phyloP scores from a whole-genome alignment of 352 stramenopile genomes.

The Phytopythium cucurbitacearum region DNA sequence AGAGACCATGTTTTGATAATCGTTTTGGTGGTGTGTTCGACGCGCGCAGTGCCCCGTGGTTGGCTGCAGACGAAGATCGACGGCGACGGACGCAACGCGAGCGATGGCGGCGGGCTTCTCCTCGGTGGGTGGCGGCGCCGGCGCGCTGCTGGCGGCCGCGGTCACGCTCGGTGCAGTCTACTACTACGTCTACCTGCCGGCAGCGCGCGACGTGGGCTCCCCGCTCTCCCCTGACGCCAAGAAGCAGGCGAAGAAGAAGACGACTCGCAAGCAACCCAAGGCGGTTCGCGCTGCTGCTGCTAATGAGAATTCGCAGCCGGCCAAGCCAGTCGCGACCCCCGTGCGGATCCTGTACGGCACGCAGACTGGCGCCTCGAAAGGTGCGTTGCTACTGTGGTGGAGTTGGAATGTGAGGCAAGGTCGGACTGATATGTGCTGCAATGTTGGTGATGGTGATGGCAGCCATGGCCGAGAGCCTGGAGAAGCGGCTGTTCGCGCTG shows the following conservation, averaged over 20 bases:
- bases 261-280: conserved; percentile 8
- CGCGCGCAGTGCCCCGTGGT: too few relatives aligned
- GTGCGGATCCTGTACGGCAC: conserved; percentile 86
- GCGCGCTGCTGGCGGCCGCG: conserved; percentile 46
- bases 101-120: conserved; percentile 25
- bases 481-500: conserved; percentile 77
- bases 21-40: too few relatives aligned
- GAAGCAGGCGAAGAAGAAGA: conserved; percentile 11
- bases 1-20: too few relatives aligned
- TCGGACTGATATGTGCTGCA: conserved; percentile 2
- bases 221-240: conserved; percentile 15
- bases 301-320: conserved; percentile 8
- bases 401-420: background rate
- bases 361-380: conserved; percentile 80
- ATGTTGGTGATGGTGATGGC: background rate
- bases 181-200: conserved; percentile 19
- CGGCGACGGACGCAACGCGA: background rate
- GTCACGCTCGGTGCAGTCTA: conserved; percentile 41
- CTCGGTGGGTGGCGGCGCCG: conserved; percentile 24
- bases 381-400: conserved; percentile 11
- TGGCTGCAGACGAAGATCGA: too few relatives aligned
- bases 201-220: conserved; percentile 1
- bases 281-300: background rate
- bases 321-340: conserved; percentile 31
- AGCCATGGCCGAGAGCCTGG: conserved; percentile 67